Evolutionary conservation across 495 filamentous ascomycete species (phyloP).

Genomic region (Penicillium crystallinum): DNA sequence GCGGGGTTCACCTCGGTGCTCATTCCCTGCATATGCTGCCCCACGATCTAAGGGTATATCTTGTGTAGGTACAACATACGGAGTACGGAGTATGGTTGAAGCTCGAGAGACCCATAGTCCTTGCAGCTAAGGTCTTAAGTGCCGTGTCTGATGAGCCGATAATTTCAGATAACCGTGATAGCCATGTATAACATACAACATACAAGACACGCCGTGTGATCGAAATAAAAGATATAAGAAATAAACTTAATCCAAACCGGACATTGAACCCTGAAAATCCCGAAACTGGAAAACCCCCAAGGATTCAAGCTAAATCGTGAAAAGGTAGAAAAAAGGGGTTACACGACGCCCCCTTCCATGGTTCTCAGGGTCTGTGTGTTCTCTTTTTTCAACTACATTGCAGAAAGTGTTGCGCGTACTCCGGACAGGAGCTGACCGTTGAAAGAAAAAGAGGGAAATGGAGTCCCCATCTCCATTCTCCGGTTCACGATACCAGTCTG

Average conservation of each 20-base stretch:
- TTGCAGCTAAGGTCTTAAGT: conserved; percentile 10
- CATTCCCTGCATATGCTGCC: conserved; percentile 21
- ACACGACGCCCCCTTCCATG: neutral
- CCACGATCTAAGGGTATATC: conserved; percentile 17
- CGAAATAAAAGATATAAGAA: neutral
- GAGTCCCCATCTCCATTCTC: conserved; percentile 18
- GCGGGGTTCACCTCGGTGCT: conserved; percentile 13
- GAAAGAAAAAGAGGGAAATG: conserved; percentile 3
- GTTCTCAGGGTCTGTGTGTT: conserved; percentile 18
- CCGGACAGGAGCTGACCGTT: no score
- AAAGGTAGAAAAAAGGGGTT: conserved; percentile 4
- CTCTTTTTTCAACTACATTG: neutral
- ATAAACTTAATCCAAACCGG: conserved; percentile 14
- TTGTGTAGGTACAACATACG: no score
- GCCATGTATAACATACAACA: no score
- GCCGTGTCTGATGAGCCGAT: conserved; percentile 18
- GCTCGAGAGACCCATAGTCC: conserved; percentile 8
- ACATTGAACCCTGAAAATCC: conserved; percentile 22
- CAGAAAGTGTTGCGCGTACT: neutral
- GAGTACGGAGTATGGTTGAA: neutral
- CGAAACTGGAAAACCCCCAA: neutral
- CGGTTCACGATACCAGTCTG: neutral
- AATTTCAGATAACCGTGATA: no score
- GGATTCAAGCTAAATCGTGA: neutral
- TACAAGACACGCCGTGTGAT: no score